Conservation (phyloP, 2,329 filamentous ascomycete species). For the Cercospora canescens region DNA sequence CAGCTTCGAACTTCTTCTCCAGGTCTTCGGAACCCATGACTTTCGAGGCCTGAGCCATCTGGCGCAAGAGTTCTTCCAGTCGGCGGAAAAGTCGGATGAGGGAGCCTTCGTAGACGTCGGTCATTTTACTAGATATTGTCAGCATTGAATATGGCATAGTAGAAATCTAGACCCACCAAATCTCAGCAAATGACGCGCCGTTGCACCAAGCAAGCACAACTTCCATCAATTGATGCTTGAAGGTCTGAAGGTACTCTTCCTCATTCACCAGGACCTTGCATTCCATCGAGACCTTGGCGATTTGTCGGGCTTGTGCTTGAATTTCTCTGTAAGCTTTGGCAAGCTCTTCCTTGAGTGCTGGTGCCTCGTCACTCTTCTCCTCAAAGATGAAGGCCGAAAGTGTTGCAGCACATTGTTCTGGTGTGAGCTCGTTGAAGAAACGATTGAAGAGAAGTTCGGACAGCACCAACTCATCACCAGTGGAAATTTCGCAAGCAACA, state of each 20-base stretch:
- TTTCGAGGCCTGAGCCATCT: constrained; percentile 93
- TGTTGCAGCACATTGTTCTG: constrained; percentile 82
- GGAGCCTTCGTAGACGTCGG: constrained; percentile 94
- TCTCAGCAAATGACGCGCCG: constrained; percentile 85
- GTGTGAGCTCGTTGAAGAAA: constrained; percentile 94
- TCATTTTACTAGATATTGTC: constrained; percentile 79
- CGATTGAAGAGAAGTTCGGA: constrained; percentile 93
- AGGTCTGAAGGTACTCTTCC: constrained; percentile 83
- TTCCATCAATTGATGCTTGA: constrained; percentile 97
- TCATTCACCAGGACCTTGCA: constrained; percentile 94
- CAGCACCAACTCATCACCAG: constrained; percentile 89
- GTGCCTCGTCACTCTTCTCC: constrained; percentile 80
- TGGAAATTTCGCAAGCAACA: constrained; percentile 96
- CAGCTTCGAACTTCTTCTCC: constrained; percentile 85
- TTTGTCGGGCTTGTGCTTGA: constrained; percentile 78
- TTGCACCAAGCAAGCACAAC: constrained; percentile 91
- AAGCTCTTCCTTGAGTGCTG: constrained; percentile 75
- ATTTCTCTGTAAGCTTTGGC: constrained; percentile 84
- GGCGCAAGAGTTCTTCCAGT: constrained; percentile 87
- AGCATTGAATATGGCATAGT: constrained; percentile 4
- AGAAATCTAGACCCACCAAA: constrained; percentile 69
- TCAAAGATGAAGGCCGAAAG: constrained; percentile 97
- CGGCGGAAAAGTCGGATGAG: constrained; percentile 94
- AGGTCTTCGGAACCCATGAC: constrained; percentile 98
- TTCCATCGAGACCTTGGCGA: constrained; percentile 93